Percentiles rank a stretch among this genome's conserved stretches.
Conservation (phyloP, 768 basidiomycete species). For the Podaxis sp. region DNA sequence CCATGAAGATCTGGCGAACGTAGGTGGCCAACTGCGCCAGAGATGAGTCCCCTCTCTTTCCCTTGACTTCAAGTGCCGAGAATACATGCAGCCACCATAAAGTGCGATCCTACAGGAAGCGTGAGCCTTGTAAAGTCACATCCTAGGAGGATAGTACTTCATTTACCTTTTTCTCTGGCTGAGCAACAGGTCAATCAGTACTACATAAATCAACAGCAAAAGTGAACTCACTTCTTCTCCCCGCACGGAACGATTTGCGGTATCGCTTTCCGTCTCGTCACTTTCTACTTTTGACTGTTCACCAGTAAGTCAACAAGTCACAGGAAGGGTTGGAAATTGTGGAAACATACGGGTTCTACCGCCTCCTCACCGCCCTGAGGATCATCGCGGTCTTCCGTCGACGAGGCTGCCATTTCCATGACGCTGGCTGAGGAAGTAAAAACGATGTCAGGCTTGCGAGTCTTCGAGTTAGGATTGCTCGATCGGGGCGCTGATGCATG, state of each 20-base stretch:
- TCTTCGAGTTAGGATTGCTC: too few species aligned
- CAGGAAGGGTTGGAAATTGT: background rate
- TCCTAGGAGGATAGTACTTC: too few species aligned
- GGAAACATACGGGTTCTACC: background rate
- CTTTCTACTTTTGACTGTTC: background rate
- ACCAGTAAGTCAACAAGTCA: background rate
- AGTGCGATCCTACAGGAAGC: too few species aligned
- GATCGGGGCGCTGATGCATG: too few species aligned
- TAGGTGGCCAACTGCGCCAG: too few species aligned
- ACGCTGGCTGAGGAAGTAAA: background rate
- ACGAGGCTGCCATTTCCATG: background rate
- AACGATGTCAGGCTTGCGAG: too few species aligned
- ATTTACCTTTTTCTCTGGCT: too few species aligned
- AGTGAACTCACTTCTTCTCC: background rate
- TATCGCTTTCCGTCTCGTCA: background rate
- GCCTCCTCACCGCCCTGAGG: background rate
- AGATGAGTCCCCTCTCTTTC: too few species aligned
- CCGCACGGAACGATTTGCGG: background rate
- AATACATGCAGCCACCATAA: too few species aligned
- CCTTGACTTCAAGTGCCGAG: too few species aligned
- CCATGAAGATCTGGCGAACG: too few species aligned
- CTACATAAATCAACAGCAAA: background rate
- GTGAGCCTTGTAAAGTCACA: too few species aligned
- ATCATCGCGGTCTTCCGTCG: background rate
- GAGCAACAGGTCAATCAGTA: background rate